These are phyloP conservation scores for Lagenidium sp. DNA, from an alignment of 352 stramenopile genomes.

Conservation along the genomic window DNA sequence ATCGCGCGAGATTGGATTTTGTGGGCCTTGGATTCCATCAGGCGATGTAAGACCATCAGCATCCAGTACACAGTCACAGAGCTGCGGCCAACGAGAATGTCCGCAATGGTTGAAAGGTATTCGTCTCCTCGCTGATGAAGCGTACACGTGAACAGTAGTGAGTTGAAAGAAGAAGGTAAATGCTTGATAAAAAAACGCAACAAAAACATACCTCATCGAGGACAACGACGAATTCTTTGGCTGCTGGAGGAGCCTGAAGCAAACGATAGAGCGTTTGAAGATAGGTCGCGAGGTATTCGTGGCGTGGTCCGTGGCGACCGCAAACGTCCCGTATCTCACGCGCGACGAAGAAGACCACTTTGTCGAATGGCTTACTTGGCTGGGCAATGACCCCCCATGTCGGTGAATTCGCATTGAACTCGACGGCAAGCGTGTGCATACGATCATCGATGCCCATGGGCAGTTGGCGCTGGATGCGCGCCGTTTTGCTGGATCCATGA, in stretches of 20 bases:
- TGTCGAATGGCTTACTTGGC: conserved; percentile 73
- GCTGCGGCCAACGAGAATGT: conserved; percentile 43
- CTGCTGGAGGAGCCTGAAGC: conserved; percentile 43
- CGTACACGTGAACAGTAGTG: too few species aligned
- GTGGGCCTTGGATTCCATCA: conserved; percentile 61
- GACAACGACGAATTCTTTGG: conserved; percentile 70
- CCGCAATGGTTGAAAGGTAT: conserved; percentile 57
- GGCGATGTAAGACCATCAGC: conserved; percentile 48
- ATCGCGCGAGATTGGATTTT: conserved; percentile 44
- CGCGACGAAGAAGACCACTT: conserved; percentile 49
- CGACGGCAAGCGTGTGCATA: conserved; percentile 62
- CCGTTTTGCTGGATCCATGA: conserved; percentile 56
- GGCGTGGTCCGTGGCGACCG: conserved; percentile 35
- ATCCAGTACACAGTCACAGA: conserved; percentile 68
- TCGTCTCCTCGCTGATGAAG: conserved; percentile 68
- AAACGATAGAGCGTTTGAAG: conserved; percentile 70
- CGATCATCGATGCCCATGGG: conserved; percentile 59
- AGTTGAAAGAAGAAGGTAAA: conserved; percentile 2
- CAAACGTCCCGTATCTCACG: conserved; percentile 68
- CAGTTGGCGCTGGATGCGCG: conserved; percentile 46
- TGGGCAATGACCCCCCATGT: conserved; percentile 62
- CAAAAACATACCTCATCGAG: conserved; percentile 48
- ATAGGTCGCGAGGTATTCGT: conserved; percentile 67
- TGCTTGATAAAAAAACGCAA: neutral
- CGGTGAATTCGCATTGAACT: conserved; percentile 74